These are phyloP conservation scores for Beauveria australis DNA, from an alignment of 2,329 filamentous ascomycete species.

Conservation along the genomic window DNA sequence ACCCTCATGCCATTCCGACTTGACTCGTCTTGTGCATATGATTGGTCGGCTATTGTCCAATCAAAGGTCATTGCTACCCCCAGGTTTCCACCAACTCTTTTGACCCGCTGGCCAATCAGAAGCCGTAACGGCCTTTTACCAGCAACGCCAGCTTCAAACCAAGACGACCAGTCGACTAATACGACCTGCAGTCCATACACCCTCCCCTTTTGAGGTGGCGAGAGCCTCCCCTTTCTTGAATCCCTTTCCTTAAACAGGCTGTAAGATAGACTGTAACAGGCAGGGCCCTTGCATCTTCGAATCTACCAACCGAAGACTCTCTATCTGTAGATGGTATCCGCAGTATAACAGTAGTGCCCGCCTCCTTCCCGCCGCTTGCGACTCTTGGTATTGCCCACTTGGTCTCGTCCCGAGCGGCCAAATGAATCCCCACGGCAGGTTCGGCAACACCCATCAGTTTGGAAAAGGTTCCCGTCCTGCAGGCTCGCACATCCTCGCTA, in stretches of 20 bases:
- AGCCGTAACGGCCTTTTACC: not conserved
- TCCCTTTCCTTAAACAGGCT: constrained; percentile 4
- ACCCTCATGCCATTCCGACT: not conserved
- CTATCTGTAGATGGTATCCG: constrained; percentile 6
- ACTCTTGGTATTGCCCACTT: not conserved
- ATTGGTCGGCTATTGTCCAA: not conserved
- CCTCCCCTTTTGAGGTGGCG: not conserved
- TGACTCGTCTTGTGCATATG: not conserved
- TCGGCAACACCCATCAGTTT: not conserved
- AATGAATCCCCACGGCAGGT: not conserved
- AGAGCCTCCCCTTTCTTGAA: not conserved
- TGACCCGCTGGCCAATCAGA: not conserved
- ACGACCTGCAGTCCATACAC: not conserved
- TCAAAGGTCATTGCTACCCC: not conserved
- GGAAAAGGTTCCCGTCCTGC: not conserved
- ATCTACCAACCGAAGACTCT: not conserved
- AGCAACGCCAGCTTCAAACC: not conserved
- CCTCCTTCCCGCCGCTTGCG: constrained; percentile 4
- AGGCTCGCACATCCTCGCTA: not conserved
- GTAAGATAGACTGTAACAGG: not conserved
- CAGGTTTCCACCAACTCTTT: not conserved
- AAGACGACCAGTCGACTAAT: constrained; percentile 4
- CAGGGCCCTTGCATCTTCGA: not conserved
- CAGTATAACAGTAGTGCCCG: constrained; percentile 5
- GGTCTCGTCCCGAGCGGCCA: not conserved